Percentiles rank a stretch among this genome's conserved stretches.
These are phyloP conservation scores for Phyllosticta capitalensis DNA, from an alignment of 2,329 filamentous ascomycete species.

Conservation along the genomic window DNA sequence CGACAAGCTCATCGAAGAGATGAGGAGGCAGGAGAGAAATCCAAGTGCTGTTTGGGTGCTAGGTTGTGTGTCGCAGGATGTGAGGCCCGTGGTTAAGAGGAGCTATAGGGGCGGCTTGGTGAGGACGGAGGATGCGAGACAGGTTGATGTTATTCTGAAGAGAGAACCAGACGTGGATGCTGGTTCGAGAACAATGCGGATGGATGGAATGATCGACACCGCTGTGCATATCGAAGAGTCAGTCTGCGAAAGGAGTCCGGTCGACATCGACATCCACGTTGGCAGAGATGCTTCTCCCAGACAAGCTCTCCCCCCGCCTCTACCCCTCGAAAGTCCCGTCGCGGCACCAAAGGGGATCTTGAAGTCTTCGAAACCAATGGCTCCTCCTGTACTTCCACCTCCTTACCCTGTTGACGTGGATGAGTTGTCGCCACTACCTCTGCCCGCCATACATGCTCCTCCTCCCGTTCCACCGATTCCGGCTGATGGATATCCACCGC, in stretches of 20 bases:
- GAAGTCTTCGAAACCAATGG: background rate
- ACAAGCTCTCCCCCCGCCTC: too few species aligned
- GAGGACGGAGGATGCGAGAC: background rate
- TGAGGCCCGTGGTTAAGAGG: background rate
- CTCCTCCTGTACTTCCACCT: background rate
- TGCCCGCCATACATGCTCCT: background rate
- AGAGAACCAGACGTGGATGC: background rate
- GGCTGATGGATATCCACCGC: background rate
- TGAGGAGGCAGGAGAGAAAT: background rate
- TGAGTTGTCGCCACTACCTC: background rate
- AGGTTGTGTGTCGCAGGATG: slow-evolving; percentile 2
- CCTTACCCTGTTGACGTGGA: background rate
- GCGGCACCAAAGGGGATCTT: background rate
- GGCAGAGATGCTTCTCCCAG: too few species aligned
- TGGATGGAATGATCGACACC: background rate
- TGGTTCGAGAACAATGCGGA: background rate
- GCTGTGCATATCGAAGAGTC: background rate
- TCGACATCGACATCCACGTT: background rate
- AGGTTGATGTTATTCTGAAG: slow-evolving; percentile 6
- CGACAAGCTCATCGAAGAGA: background rate
- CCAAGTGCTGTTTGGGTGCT: background rate
- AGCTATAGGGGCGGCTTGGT: background rate
- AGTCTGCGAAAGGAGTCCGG: background rate
- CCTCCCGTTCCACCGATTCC: background rate
- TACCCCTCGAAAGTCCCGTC: background rate